Evolutionary conservation across 208 protist genomes (phyloP).

Genomic region (Borovskyia barvae): DNA sequence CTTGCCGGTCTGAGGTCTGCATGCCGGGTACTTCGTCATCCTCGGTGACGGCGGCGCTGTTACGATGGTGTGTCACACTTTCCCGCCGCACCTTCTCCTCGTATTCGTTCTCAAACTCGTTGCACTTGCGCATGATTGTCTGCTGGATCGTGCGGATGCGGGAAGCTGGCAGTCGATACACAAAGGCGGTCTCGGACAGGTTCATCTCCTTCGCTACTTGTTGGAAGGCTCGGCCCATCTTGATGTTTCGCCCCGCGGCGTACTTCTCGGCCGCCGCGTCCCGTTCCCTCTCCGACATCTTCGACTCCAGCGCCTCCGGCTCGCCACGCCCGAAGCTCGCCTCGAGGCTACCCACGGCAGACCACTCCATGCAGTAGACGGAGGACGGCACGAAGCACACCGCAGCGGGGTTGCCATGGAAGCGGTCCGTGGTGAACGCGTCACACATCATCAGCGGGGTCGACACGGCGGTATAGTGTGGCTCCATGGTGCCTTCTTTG

Average conservation of each 20-base stretch:
- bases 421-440: conserved; percentile 55
- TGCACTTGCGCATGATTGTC: conserved; percentile 40
- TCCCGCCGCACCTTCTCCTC: conserved; percentile 55
- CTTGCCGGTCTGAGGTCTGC: conserved; percentile 1
- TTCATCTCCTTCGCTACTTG: conserved; percentile 59
- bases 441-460: conserved; percentile 64
- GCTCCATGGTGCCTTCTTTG: too few relatives aligned
- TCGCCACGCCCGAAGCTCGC: conserved; percentile 53
- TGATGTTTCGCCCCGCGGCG: conserved; percentile 41
- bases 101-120: conserved; percentile 60
- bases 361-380: conserved; percentile 64
- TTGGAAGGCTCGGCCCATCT: conserved; percentile 52
- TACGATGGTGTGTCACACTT: conserved; percentile 20
- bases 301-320: conserved; percentile 29
- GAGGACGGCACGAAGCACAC: conserved; percentile 51
- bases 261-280: conserved; percentile 40
- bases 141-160: conserved; percentile 44
- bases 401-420: conserved; percentile 65
- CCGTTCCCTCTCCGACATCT: conserved; percentile 40
- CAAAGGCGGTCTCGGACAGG: conserved; percentile 63
- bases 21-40: conserved; percentile 19
- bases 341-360: conserved; percentile 41
- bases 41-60: conserved; percentile 22
- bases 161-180: conserved; percentile 59
- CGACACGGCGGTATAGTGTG: conserved; percentile 20